phyloP scores from a whole-genome alignment of 208 protist genomes.

The Trypanosoma melophagium region DNA sequence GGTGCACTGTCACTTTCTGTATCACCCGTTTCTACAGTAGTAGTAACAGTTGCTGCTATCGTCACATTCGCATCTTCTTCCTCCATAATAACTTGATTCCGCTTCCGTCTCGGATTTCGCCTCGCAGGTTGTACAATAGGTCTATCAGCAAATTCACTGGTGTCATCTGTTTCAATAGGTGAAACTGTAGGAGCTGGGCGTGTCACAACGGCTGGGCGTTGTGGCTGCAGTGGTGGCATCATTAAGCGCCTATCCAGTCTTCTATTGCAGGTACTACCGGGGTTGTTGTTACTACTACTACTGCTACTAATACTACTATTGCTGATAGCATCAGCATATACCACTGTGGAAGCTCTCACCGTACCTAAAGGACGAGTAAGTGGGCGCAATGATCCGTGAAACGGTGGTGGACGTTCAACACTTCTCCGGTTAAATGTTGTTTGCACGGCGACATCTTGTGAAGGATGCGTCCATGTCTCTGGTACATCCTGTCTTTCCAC shows the following conservation, averaged over 20 bases:
- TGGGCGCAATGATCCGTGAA: slow-evolving; percentile 20
- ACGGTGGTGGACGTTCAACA: not conserved
- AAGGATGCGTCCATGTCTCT: not conserved
- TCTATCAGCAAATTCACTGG: slow-evolving; percentile 27
- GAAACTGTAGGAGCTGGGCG: not conserved
- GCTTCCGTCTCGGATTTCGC: not conserved
- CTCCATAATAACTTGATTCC: not conserved
- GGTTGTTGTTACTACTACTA: not conserved
- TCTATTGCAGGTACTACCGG: slow-evolving; percentile 14
- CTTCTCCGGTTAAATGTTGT: slow-evolving; percentile 20
- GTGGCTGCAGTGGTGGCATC: not conserved
- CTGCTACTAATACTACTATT: not conserved
- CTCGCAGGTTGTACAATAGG: not conserved
- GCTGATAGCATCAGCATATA: not conserved
- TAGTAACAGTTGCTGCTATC: too few relatives aligned
- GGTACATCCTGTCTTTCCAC: not conserved
- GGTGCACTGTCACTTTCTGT: not conserved
- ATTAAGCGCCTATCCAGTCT: not conserved
- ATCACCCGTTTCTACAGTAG: not conserved
- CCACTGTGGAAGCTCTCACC: too few relatives aligned
- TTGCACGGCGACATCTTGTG: slow-evolving; percentile 23
- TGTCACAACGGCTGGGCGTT: not conserved
- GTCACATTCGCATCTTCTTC: slow-evolving; percentile 1
- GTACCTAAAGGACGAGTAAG: not conserved
- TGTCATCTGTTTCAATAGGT: not conserved